Evolutionary conservation across 768 basidiomycete genomes (phyloP).

Genomic region (Amanita brunnescens): DNA sequence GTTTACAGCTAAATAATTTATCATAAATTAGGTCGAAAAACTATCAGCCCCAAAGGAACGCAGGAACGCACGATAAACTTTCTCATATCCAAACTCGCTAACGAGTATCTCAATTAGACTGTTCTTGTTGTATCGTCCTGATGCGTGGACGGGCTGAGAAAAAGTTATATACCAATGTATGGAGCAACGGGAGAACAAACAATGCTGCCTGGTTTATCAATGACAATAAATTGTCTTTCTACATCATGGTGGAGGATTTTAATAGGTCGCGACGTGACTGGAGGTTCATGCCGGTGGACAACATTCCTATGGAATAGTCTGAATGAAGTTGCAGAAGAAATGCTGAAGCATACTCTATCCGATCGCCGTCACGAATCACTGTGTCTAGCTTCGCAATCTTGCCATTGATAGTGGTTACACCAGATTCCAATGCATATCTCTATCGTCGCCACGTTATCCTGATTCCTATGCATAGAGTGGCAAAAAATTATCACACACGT

Average conservation of each 20-base stretch:
- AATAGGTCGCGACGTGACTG: constrained; percentile 79
- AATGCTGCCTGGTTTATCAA: constrained; percentile 95
- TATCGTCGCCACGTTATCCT: not conserved
- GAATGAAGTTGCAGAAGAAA: constrained; percentile 10
- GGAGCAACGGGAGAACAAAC: constrained; percentile 41
- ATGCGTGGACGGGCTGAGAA: constrained; percentile 79
- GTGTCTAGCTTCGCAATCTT: constrained; percentile 70
- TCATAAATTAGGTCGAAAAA: not conserved
- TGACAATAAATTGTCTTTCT: constrained; percentile 78
- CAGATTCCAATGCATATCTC: constrained; percentile 71
- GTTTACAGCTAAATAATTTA: constrained; percentile 43
- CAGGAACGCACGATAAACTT: constrained; percentile 75
- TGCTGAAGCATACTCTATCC: constrained; percentile 56
- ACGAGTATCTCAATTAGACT: constrained; percentile 83
- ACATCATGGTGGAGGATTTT: constrained; percentile 71
- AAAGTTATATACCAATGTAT: constrained; percentile 7
- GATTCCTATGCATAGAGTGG: not conserved
- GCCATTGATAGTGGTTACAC: constrained; percentile 95
- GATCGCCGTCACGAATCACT: constrained; percentile 78
- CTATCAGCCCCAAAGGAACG: constrained; percentile 3
- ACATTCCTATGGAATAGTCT: constrained; percentile 53
- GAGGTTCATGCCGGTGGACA: constrained; percentile 95
- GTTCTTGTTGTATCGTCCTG: constrained; percentile 85
- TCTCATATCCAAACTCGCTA: constrained; percentile 72
- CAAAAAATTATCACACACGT: constrained; percentile 47